Evolutionary conservation across 2,329 filamentous ascomycete genomes (phyloP), one percentile per base, ranked within the genome.

Genomic region (Diaporthe nobilis): DNA sequence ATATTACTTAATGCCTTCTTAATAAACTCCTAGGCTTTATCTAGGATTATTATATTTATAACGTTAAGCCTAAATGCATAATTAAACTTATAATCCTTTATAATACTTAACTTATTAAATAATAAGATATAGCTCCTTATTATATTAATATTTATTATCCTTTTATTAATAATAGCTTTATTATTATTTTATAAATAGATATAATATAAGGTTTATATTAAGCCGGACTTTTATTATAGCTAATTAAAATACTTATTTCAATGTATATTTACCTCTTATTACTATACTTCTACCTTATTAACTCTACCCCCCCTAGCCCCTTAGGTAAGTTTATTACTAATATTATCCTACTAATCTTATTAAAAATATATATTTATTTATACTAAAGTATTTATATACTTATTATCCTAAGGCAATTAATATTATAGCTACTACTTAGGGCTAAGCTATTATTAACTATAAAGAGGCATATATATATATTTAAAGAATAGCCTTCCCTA

Each of bases 301-400:
- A 17, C 2, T 15, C 7, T 28, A 4, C 28, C 1, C 1, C 2
- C 0, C 15, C 1, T 7, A 6, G 12, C 51, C 5, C 13, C 6
- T 25, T 3, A 15, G 5, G 1, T n/a, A n/a, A n/a, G n/a, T n/a
- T n/a, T n/a, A n/a, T n/a, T n/a, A n/a, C n/a, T n/a, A n/a, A n/a
- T n/a, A n/a, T n/a, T 47, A 47, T 12, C 5, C 7, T 47, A 20
- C 17, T 7, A 4, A 5, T 47, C 1, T 47, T 17, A 53, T 53
- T 53, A 53, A 4, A 28, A 53, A 3, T 15, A 28, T 53, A 53
- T 28, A 28, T 12, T 53, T 6, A 28, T 28, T 15, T 53, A 53
- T 53, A 53, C 4, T 53, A 28, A 28, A 25, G 13, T 10, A 13
- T 12, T 13, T 28, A 53, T 53, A 53, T 53, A 28, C 4, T 13